Evolutionary conservation across 768 basidiomycete species (phyloP), one percentile per base, ranked within the genome.

Genomic region (Mrakia hoshinonis): DNA sequence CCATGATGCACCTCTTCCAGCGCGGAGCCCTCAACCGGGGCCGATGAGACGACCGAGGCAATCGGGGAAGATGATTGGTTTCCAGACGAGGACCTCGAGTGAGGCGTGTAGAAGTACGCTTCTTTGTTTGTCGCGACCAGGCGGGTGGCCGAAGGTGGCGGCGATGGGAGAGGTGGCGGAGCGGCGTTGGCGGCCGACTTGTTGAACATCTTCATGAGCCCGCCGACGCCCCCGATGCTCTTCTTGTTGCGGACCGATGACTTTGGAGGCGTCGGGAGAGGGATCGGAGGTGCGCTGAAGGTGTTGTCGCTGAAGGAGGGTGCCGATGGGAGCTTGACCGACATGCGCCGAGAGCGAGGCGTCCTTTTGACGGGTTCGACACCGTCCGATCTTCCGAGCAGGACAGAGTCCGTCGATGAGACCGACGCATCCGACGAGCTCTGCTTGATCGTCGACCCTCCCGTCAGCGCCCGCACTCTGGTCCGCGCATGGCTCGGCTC

Each of bases 141-240:
- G n/a, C n/a, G n/a, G n/a, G n/a, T n/a, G n/a, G n/a, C n/a, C 6
- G 49, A 51, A 12, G 52, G 29, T 12, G 51, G 52, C 12, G 24
- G 52, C 12, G 54, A 31, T 26, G 54, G 26, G 34, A 31, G 54
- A 31, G 26, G 54, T 7, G 54, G 54, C 7, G 54, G 54, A 31
- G 34, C 26, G 54, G 34, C 29, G 29, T n/a, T 24, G 2, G 54
- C 20, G 15, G 49, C n/a, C 20, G 51, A 26, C 15, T 52, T 52
- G 51, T 55, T 55, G 54, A 55, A 55, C 29, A 26, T 29, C 54
- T 55, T 55, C 51, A 52, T n/a, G 51, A 52, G 51, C 9, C 51
- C 51, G n/a, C 51, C 51, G 54, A 55, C 24, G 18, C 24, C 54
- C 20, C 54, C 54, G 29, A 34, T 31, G 54, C 54, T 55, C 29